These are phyloP conservation scores for Cryptococcus hybrid DNA, from an alignment of 1,284 basidiomycete species.

Conservation along the genomic window DNA sequence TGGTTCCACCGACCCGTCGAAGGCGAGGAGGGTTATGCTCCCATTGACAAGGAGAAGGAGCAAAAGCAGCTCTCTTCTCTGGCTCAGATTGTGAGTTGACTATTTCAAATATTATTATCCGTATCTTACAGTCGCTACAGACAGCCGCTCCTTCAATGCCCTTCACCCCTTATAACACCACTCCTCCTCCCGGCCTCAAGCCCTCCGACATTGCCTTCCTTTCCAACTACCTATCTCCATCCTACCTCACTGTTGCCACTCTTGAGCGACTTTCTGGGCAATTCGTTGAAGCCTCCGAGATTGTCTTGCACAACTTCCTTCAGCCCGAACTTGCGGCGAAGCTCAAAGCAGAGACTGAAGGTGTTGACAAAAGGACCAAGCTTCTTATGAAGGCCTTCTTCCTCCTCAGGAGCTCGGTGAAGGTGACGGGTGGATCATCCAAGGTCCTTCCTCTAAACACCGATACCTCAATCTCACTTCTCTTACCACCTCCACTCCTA, in stretches of 20 bases:
- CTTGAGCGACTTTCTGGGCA: constrained; percentile 76
- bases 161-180: constrained; percentile 38
- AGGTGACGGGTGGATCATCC: constrained; percentile 65
- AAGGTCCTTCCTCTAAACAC: constrained; percentile 91
- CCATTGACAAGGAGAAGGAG: constrained; percentile 63
- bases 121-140: constrained; percentile 44
- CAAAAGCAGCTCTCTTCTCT: constrained; percentile 59
- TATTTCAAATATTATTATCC: not conserved
- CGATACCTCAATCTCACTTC: constrained; percentile 71
- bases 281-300: constrained; percentile 83
- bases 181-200: constrained; percentile 57
- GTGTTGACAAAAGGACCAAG: constrained; percentile 64
- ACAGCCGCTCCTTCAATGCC: constrained; percentile 59
- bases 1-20: constrained; percentile 95
- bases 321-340: constrained; percentile 62
- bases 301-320: constrained; percentile 88
- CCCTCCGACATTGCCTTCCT: constrained; percentile 67
- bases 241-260: constrained; percentile 79
- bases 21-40: constrained; percentile 82
- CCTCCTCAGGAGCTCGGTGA: constrained; percentile 61
- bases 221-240: constrained; percentile 80
- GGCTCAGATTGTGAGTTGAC: constrained; percentile 47
- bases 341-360: constrained; percentile 65
- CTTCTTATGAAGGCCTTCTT: constrained; percentile 45
- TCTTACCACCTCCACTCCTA: constrained; percentile 36